A percentile compares a stretch with the other conserved stretches of the same genome.
Conservation (phyloP, 768 basidiomycete species). For the Pisolithus microcarpus region DNA sequence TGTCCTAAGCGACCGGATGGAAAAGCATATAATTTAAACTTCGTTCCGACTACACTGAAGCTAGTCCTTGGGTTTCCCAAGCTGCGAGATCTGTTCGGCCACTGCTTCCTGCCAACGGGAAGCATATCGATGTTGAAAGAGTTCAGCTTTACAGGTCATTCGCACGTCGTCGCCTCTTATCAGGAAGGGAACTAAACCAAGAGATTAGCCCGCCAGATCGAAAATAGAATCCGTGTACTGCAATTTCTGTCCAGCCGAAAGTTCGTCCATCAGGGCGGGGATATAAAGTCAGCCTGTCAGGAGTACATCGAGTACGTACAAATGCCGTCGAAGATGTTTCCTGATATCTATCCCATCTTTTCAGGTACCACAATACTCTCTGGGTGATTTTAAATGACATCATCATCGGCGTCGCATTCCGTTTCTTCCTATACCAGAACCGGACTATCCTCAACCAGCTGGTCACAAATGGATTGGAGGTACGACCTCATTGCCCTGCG, state of each 20-base stretch:
- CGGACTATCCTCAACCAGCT: slow-evolving; percentile 37
- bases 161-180: not conserved
- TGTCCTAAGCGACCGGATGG: not conserved
- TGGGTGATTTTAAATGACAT: slow-evolving; percentile 92
- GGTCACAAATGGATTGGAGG: slow-evolving; percentile 35
- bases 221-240: slow-evolving; percentile 44
- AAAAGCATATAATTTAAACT: not conserved
- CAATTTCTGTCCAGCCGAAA: slow-evolving; percentile 34
- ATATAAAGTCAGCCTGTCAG: slow-evolving; percentile 35
- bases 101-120: not conserved
- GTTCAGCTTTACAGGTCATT: slow-evolving; percentile 22
- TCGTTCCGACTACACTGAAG: not conserved
- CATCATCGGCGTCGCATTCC: slow-evolving; percentile 71
- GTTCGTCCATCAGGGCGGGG: slow-evolving; percentile 29
- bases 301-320: slow-evolving; percentile 62
- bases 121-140: slow-evolving; percentile 12
- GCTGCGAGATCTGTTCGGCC: not conserved
- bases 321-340: not conserved
- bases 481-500: slow-evolving; percentile 13
- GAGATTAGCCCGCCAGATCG: slow-evolving; percentile 50
- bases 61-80: not conserved
- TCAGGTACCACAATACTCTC: slow-evolving; percentile 82
- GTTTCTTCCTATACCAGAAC: slow-evolving; percentile 67
- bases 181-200: not conserved
- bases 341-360: not conserved